A percentile compares a stretch with the other conserved stretches of the same genome.
phyloP scores from a whole-genome alignment of 2,329 filamentous ascomycete species.

The Colletotrichum eremochloae region DNA sequence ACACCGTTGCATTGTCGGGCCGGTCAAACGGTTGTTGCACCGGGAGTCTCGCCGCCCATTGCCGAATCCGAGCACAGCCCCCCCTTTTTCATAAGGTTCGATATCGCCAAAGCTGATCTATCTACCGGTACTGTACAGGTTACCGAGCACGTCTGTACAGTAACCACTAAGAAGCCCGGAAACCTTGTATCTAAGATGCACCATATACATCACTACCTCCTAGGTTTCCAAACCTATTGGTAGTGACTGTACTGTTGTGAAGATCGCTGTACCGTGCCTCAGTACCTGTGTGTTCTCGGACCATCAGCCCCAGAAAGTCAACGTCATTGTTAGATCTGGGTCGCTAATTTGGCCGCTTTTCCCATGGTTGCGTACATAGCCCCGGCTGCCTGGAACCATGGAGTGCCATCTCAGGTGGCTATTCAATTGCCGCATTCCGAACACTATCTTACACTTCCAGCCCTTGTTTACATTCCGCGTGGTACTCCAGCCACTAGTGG shows the following conservation, averaged over 20 bases:
- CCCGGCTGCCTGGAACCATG: neutral
- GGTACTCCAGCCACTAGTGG: neutral
- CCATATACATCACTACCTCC: too few species aligned
- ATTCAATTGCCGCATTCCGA: conserved; percentile 2
- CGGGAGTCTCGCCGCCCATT: neutral
- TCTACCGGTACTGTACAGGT: too few species aligned
- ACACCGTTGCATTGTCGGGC: neutral
- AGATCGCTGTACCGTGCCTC: neutral
- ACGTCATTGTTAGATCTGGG: neutral
- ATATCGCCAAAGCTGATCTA: neutral
- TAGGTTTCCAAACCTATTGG: too few species aligned
- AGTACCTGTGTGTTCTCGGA: neutral
- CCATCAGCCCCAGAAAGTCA: neutral
- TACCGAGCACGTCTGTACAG: neutral
- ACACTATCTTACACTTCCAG: neutral
- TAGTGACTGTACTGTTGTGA: neutral
- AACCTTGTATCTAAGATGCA: too few species aligned
- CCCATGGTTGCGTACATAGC: neutral
- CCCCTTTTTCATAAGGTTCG: neutral
- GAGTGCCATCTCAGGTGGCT: neutral
- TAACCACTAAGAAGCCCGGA: too few species aligned
- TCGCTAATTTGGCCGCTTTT: neutral
- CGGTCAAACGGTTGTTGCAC: neutral
- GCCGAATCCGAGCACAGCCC: neutral
- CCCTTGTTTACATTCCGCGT: neutral